These are phyloP conservation scores for Penicillium freii DNA, from an alignment of 2,329 filamentous ascomycete species.

Conservation along the genomic window DNA sequence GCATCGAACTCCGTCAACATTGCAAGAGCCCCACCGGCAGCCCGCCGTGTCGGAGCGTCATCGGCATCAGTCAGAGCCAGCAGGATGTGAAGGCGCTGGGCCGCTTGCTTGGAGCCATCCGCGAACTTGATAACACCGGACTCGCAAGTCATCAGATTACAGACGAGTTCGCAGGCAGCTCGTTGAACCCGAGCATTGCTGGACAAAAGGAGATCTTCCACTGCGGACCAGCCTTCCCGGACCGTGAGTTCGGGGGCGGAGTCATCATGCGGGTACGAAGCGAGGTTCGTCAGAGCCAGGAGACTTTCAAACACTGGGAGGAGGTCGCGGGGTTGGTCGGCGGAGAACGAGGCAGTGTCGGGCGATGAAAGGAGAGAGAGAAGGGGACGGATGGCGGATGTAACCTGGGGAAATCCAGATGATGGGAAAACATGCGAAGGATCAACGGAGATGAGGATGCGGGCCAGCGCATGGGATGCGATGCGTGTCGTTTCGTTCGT, in stretches of 20 bases:
- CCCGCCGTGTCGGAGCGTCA: constrained; percentile 73
- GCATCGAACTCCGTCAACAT: constrained; percentile 76
- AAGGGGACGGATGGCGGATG: constrained; percentile 79
- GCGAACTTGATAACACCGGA: constrained; percentile 48
- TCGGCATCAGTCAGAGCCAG: constrained; percentile 85
- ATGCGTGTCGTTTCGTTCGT: constrained; percentile 50
- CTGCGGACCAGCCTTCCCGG: constrained; percentile 66
- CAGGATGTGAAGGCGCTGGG: constrained; percentile 75
- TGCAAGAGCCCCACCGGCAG: constrained; percentile 84
- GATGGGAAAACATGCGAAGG: constrained; percentile 80
- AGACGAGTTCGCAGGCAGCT: constrained; percentile 83
- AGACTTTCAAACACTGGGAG: constrained; percentile 87
- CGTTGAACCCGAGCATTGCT: constrained; percentile 74
- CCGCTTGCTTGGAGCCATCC: constrained; percentile 61
- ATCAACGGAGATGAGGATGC: constrained; percentile 83
- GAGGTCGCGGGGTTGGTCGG: constrained; percentile 65
- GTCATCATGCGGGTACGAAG: constrained; percentile 55
- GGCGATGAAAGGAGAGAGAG: constrained; percentile 69
- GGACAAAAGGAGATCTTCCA: constrained; percentile 81
- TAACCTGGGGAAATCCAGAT: constrained; percentile 67
- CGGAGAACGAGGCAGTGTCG: constrained; percentile 53
- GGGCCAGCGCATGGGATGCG: constrained; percentile 76
- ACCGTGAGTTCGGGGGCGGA: constrained; percentile 67
- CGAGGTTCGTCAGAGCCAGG: constrained; percentile 90
- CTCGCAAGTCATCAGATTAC: constrained; percentile 66